phyloP scores from a whole-genome alignment of 768 basidiomycete genomes.

The Macrolepiota albuminosa region DNA sequence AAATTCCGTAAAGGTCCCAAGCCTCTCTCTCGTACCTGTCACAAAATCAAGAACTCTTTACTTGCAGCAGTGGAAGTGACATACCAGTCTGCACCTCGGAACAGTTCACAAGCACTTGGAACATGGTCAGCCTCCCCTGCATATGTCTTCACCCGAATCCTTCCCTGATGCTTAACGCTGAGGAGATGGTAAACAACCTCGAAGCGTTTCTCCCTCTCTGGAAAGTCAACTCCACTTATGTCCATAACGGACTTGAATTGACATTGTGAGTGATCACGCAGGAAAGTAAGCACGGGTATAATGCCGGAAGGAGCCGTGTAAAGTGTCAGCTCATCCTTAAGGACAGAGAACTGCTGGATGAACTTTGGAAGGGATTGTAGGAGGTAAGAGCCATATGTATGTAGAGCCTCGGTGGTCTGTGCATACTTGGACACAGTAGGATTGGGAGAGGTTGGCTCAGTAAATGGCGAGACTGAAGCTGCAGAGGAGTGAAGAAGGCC shows the following conservation, averaged over 20 bases:
- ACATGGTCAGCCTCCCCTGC: constrained; percentile 90
- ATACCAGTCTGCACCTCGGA: constrained; percentile 92
- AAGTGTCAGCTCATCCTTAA: constrained; percentile 92
- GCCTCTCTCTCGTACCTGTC: constrained; percentile 92
- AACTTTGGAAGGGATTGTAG: constrained; percentile 93
- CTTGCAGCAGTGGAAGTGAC: constrained; percentile 15
- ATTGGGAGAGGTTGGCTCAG: constrained; percentile 87
- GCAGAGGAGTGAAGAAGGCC: constrained; percentile 4
- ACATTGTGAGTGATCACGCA: constrained; percentile 92
- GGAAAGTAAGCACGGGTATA: constrained; percentile 82
- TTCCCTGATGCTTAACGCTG: constrained; percentile 69
- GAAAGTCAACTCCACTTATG: constrained; percentile 93
- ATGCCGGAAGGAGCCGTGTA: constrained; percentile 81
- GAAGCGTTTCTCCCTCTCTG: constrained; percentile 88
- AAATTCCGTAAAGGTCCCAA: constrained; percentile 97
- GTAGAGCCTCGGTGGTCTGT: constrained; percentile 71
- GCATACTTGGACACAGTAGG: constrained; percentile 70
- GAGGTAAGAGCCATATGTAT: constrained; percentile 91
- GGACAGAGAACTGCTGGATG: constrained; percentile 96
- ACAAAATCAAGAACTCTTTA: background rate
- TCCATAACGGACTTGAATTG: constrained; percentile 94
- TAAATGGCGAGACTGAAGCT: constrained; percentile 78
- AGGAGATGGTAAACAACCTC: constrained; percentile 96
- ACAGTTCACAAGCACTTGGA: constrained; percentile 75
- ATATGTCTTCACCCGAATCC: constrained; percentile 97